Evolutionary conservation across 805 yeast species (phyloP).

Genomic region (Lipomyces sp.): DNA sequence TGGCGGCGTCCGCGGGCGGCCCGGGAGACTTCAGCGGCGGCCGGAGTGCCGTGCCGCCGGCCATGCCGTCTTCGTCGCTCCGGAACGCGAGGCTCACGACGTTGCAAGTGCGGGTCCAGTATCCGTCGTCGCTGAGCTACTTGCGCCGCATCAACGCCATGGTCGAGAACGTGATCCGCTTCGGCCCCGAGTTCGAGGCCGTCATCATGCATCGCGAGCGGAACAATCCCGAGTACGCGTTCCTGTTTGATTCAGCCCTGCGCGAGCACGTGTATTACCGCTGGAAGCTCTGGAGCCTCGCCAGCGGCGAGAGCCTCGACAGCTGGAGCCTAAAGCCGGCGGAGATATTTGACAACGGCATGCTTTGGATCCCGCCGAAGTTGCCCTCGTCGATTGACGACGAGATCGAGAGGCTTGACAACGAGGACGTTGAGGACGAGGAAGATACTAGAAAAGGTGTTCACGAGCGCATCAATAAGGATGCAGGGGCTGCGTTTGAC

Average conservation of each 20-base stretch:
- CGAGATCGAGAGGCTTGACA: slow-evolving; percentile 25
- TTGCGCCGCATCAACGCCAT: slow-evolving; percentile 30
- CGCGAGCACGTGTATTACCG: slow-evolving; percentile 32
- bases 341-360: slow-evolving; percentile 5
- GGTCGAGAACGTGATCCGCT: slow-evolving; percentile 30
- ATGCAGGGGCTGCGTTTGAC: slow-evolving; percentile 2
- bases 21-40: slow-evolving; percentile 13
- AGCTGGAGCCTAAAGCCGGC: slow-evolving; percentile 10
- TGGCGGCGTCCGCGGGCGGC: slow-evolving; percentile 3
- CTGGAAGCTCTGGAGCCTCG: slow-evolving; percentile 31
- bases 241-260: slow-evolving; percentile 28
- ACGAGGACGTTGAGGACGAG: slow-evolving; percentile 18
- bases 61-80: no score
- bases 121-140: slow-evolving; percentile 15
- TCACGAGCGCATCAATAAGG: neutral
- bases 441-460: slow-evolving; percentile 4
- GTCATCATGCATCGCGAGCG: slow-evolving; percentile 31
- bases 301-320: slow-evolving; percentile 16
- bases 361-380: slow-evolving; percentile 24
- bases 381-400: slow-evolving; percentile 21
- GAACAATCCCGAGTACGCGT: slow-evolving; percentile 31
- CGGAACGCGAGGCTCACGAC: neutral
- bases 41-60: slow-evolving; percentile 4
- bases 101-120: slow-evolving; percentile 13
- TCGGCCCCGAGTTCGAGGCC: slow-evolving; percentile 34